Evolutionary conservation across 2,329 filamentous ascomycete genomes (phyloP).

Genomic region (Colletotrichum sp.): DNA sequence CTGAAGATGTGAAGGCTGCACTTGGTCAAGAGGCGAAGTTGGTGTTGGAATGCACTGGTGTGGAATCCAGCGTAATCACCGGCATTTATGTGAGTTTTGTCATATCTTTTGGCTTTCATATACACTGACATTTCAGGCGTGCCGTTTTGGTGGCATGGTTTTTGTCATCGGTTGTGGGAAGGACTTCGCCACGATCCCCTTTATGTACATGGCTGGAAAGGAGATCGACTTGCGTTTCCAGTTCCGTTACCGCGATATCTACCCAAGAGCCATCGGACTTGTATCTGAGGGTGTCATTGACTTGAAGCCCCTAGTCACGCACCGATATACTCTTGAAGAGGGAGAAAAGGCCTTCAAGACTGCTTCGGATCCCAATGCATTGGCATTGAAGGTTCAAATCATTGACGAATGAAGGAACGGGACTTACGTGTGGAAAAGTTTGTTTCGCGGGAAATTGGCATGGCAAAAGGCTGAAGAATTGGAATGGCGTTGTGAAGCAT

Average conservation of each 20-base stretch:
- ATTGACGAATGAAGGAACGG: constrained; percentile 14
- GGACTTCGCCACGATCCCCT: constrained; percentile 38
- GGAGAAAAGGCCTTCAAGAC: constrained; percentile 32
- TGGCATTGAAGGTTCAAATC: constrained; percentile 21
- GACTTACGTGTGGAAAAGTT: background rate
- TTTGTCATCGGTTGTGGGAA: constrained; percentile 40
- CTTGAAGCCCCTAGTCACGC: constrained; percentile 34
- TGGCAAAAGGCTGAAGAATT: background rate
- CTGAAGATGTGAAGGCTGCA: constrained; percentile 28
- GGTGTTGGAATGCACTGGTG: constrained; percentile 71
- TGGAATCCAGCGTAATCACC: constrained; percentile 64
- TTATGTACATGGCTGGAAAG: constrained; percentile 34
- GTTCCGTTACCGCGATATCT: constrained; percentile 42
- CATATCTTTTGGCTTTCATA: background rate
- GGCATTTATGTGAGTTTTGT: constrained; percentile 59
- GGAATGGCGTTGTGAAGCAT: background rate
- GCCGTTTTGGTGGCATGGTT: constrained; percentile 37
- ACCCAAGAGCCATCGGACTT: constrained; percentile 44
- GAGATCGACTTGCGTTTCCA: constrained; percentile 43
- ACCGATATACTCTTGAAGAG: constrained; percentile 35
- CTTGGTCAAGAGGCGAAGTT: constrained; percentile 53
- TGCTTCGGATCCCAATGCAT: constrained; percentile 10
- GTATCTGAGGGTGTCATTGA: constrained; percentile 30
- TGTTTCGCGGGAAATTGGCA: background rate
- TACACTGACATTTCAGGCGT: background rate